Conservation (phyloP, 2,329 filamentous ascomycete species). For the Alternaria sp. region DNA sequence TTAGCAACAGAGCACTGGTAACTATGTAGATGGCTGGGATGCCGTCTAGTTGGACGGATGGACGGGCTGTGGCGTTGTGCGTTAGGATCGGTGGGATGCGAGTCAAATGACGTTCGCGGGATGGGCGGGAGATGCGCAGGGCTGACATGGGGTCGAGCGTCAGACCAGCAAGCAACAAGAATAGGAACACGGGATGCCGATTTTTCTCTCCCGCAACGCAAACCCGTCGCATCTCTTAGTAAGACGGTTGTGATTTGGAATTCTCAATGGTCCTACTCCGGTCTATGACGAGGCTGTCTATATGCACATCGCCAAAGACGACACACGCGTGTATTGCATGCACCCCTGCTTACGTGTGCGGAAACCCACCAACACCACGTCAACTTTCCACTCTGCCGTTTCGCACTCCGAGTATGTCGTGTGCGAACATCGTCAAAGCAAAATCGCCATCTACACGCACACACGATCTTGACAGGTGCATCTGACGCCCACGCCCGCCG, state of each 20-base stretch:
- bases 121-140: conserved; percentile 3
- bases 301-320: not conserved
- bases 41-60: not conserved
- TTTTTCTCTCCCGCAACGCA: not conserved
- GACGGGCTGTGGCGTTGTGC: not conserved
- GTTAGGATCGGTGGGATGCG: not conserved
- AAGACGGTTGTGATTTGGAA: not conserved
- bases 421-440: not conserved
- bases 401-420: not conserved
- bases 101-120: conserved; percentile 1
- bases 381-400: not conserved
- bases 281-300: not conserved
- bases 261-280: not conserved
- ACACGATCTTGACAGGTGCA: not conserved
- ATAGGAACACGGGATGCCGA: not conserved
- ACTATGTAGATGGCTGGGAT: not conserved
- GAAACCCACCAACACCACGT: not conserved
- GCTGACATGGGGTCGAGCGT: not conserved
- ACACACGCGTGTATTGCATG: not conserved
- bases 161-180: not conserved
- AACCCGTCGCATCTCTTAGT: not conserved
- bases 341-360: not conserved
- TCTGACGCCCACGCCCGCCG: not conserved
- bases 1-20: not conserved
- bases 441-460: not conserved